Percentiles rank a stretch among this genome's conserved stretches.
Conservation (phyloP, 306 rosid species). For the Quercus ilex region DNA sequence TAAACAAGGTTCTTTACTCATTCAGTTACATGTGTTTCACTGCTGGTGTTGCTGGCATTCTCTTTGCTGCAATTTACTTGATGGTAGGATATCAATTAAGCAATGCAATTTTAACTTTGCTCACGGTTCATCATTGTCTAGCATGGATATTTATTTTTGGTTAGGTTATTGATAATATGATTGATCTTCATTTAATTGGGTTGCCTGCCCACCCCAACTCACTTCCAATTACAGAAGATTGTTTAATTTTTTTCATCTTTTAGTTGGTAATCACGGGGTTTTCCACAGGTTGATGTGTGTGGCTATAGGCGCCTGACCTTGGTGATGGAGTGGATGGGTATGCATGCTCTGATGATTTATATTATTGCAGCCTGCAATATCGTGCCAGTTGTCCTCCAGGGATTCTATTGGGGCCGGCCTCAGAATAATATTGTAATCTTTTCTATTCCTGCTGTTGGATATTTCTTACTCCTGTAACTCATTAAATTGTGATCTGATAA, state of each 20-base stretch:
- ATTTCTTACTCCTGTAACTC: not conserved
- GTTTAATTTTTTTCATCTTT: not conserved
- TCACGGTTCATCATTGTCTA: not conserved
- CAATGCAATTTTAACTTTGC: conserved; percentile 2
- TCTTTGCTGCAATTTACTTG: conserved; percentile 71
- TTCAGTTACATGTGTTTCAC: conserved; percentile 86
- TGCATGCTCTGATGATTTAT: conserved; percentile 79
- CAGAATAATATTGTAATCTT: conserved; percentile 67
- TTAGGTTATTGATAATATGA: not conserved
- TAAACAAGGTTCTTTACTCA: conserved; percentile 87
- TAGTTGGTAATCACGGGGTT: not conserved
- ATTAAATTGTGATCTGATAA: conserved; percentile 6
- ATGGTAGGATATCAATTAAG: conserved; percentile 47
- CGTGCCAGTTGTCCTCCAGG: conserved; percentile 77
- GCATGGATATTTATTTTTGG: not conserved
- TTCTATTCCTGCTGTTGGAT: not conserved
- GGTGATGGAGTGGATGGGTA: conserved; percentile 88
- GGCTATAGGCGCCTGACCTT: conserved; percentile 52
- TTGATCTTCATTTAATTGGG: not conserved
- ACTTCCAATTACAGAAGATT: not conserved
- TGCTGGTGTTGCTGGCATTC: conserved; percentile 79
- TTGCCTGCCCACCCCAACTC: too few relatives aligned
- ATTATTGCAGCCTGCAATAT: conserved; percentile 80
- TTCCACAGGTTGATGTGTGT: conserved; percentile 78
- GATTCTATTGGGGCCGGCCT: conserved; percentile 78